phyloP scores from a whole-genome alignment of 2,329 filamentous ascomycete genomes.

The Colletotrichum sp. region DNA sequence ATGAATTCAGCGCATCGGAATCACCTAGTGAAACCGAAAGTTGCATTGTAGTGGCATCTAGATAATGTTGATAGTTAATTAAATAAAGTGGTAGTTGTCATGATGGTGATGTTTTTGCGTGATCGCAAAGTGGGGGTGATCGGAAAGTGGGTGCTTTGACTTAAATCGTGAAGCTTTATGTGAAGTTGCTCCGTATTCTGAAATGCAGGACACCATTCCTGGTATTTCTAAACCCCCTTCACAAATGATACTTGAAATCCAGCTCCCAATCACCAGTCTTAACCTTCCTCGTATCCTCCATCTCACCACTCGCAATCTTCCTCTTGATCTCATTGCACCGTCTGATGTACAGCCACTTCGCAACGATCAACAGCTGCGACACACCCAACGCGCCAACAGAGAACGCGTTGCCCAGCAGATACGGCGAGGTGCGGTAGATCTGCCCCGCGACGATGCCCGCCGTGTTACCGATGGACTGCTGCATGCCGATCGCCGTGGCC shows the following conservation, averaged over 20 bases:
- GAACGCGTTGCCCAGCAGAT: conserved; percentile 30
- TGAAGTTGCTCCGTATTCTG: too few relatives aligned
- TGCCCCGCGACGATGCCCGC: conserved; percentile 48
- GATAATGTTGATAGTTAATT: too few relatives aligned
- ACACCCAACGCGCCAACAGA: conserved; percentile 29
- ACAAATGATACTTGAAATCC: conserved; percentile 51
- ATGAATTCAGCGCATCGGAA: too few relatives aligned
- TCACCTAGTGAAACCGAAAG: too few relatives aligned
- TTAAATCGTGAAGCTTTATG: fast-evolving
- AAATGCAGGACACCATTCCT: fast-evolving
- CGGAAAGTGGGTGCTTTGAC: too few relatives aligned
- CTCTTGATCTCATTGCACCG: conserved; percentile 45
- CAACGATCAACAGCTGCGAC: conserved; percentile 39
- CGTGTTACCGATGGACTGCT: conserved; percentile 38
- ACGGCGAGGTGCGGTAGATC: conserved; percentile 36
- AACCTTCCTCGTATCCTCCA: conserved; percentile 46
- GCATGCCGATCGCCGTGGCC: conserved; percentile 48
- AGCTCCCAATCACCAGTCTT: conserved; percentile 50
- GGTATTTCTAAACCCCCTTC: not conserved
- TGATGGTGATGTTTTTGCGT: too few relatives aligned
- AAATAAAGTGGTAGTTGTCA: too few relatives aligned
- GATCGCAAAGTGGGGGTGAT: too few relatives aligned
- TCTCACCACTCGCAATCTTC: conserved; percentile 38
- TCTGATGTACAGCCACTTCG: conserved; percentile 46
- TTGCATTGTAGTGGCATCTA: too few relatives aligned